Conservation (phyloP, 306 rosid genomes). For the Luffa aegyptiaca region DNA sequence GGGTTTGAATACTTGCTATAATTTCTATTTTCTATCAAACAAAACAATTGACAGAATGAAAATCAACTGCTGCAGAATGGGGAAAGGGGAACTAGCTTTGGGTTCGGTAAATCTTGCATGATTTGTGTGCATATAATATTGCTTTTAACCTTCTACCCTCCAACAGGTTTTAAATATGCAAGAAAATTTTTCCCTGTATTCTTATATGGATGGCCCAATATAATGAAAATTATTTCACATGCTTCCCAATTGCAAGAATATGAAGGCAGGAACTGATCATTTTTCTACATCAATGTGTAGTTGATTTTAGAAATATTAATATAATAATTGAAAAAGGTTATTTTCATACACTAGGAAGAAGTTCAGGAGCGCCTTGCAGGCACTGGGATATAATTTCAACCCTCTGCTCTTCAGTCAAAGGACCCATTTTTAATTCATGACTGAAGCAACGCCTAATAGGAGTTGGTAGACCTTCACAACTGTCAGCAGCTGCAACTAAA, state of each 20-base stretch:
- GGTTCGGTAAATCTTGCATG: background rate
- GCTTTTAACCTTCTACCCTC: background rate
- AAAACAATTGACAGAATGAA: background rate
- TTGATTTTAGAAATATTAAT: background rate
- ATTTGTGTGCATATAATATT: background rate
- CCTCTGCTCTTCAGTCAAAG: slow-evolving; percentile 90
- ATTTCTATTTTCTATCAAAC: background rate
- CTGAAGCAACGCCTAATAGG: slow-evolving; percentile 85
- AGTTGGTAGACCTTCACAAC: slow-evolving; percentile 80
- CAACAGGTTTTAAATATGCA: background rate
- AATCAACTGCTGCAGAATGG: background rate
- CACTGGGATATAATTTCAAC: slow-evolving; percentile 60
- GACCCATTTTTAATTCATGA: slow-evolving; percentile 82
- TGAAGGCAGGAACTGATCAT: background rate
- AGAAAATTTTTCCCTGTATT: background rate
- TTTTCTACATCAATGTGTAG: background rate
- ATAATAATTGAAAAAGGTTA: background rate
- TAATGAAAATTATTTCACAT: background rate
- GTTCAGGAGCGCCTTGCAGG: slow-evolving; percentile 44
- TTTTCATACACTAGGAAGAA: slow-evolving; percentile 47
- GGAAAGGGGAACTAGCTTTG: background rate
- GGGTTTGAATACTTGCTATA: background rate
- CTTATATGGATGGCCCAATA: background rate
- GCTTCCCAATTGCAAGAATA: background rate
- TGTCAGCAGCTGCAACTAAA: slow-evolving; percentile 78